Evolutionary conservation across 1,139 yeast genomes (phyloP).

Genomic region (Pichia inconspicua): DNA sequence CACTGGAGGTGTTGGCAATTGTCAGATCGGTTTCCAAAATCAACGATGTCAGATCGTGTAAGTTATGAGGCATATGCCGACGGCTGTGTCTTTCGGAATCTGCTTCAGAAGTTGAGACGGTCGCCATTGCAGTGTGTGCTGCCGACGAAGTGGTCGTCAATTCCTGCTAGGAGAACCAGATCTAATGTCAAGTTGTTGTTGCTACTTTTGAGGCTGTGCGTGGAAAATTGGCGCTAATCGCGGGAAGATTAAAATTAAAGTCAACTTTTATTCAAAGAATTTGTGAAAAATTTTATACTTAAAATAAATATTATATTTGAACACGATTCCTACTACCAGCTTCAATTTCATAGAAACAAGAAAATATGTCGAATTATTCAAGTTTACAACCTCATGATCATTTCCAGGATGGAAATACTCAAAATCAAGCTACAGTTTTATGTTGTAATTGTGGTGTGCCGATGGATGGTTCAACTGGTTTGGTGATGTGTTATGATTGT

Average conservation of each 20-base stretch:
- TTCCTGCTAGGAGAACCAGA: no score
- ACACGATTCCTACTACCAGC: no score
- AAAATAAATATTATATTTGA: no score
- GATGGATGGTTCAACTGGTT: slow-evolving; percentile 89
- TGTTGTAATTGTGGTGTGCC: slow-evolving; percentile 99
- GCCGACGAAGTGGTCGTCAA: no score
- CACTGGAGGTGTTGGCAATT: slow-evolving; percentile 40
- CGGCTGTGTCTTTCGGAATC: neutral
- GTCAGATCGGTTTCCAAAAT: slow-evolving; percentile 23
- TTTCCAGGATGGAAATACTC: slow-evolving; percentile 16
- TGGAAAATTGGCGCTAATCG: no score
- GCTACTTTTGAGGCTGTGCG: no score
- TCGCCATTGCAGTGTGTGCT: neutral
- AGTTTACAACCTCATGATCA: slow-evolving; percentile 32
- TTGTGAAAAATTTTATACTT: neutral
- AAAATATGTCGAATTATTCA: slow-evolving; percentile 45
- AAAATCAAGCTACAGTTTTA: slow-evolving; percentile 64
- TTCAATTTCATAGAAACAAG: neutral
- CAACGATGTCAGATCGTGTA: neutral
- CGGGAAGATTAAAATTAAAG: no score
- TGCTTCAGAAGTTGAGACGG: neutral
- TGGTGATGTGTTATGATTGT: slow-evolving; percentile 97
- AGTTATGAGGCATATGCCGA: neutral
- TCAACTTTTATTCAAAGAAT: no score
- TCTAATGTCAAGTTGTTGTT: no score